phyloP scores from a whole-genome alignment of 2,329 filamentous ascomycete species.

The Aspergillus piperis region DNA sequence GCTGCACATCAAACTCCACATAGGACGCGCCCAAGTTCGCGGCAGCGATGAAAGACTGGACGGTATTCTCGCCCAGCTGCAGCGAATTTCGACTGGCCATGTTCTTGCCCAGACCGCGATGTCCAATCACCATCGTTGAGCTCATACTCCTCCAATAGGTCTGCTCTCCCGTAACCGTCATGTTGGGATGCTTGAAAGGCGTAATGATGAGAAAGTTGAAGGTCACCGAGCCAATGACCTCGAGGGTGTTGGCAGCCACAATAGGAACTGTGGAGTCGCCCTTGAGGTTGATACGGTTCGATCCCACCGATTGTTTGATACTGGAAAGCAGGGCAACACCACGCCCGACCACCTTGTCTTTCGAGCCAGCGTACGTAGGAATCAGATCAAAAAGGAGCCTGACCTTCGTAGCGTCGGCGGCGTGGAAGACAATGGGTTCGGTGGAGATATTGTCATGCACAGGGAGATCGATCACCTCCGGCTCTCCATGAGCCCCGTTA shows the following conservation, averaged over 20 bases:
- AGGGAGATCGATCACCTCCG: slow-evolving; percentile 86
- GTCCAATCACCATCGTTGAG: slow-evolving; percentile 79
- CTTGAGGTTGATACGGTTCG: slow-evolving; percentile 86
- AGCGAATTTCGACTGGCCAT: slow-evolving; percentile 78
- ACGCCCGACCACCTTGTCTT: slow-evolving; percentile 81
- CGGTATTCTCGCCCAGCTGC: slow-evolving; percentile 93
- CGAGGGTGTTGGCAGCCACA: slow-evolving; percentile 74
- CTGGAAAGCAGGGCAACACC: slow-evolving; percentile 85
- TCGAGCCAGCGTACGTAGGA: slow-evolving; percentile 84
- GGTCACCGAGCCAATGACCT: slow-evolving; percentile 91
- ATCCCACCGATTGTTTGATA: slow-evolving; percentile 78
- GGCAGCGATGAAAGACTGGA: slow-evolving; percentile 93
- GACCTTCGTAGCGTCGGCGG: slow-evolving; percentile 74
- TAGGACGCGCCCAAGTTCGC: slow-evolving; percentile 83
- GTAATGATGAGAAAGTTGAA: slow-evolving; percentile 97
- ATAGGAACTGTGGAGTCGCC: slow-evolving; percentile 92
- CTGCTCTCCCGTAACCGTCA: slow-evolving; percentile 85
- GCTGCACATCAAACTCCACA: slow-evolving; percentile 81
- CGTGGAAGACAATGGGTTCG: slow-evolving; percentile 87
- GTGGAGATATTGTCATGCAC: slow-evolving; percentile 93
- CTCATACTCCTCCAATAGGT: slow-evolving; percentile 96
- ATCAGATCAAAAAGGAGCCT: slow-evolving; percentile 93
- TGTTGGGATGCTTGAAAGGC: slow-evolving; percentile 89
- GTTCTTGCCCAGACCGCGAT: slow-evolving; percentile 86
- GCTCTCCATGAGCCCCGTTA: slow-evolving; percentile 79